Base-by-base conservation (phyloP, 495 filamentous ascomycete species). In the Penicillium turbatum region DNA sequence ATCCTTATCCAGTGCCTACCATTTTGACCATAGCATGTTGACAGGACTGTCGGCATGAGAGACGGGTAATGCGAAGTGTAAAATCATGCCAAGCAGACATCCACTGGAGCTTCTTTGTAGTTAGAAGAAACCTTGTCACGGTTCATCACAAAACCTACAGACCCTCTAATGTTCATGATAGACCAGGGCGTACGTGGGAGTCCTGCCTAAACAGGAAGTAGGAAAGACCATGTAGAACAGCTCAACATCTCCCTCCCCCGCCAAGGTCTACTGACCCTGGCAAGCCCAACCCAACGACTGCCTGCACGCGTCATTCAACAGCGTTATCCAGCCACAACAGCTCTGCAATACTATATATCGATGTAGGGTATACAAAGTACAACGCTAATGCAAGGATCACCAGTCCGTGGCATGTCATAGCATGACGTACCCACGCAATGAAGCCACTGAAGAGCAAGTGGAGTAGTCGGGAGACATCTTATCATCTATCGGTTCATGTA, bases 301-400 rank as follows among this genome's bases (percentile, higher is more conserved):
- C 21, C 21, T 4, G 21, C 2, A 24, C 4, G n/a, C 21, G 21
- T 2, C 21, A 24, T 24, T 24, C 4, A 4, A 24, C 21, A 24
- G 31, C 2, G 40, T 29, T 9, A n/a, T n/a, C n/a, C 46, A 38
- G 31, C 46, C 32, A 48, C 46, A 38, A n/a, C 6, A 10, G 3
- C 5, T 49, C 26, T 49, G 47, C 47, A 48, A 32, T 19, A 15
- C 13, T 19, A 29, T 19, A 29, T 24, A 24, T 24, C 21, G 21
- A 24, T 2, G 21, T 24, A 24, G 21, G 21, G 21, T 24, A 24
- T 4, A 24, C 37, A 24, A 26, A 29, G 32, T 11, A 35, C 31
- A 3, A 51, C 49, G 38, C 49, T 51, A 42, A 51, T 51, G 49
- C 49, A 51, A 51, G 38, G 49, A 43, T 51, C 49, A 36, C 29